A percentile compares a stretch with the other conserved stretches of the same genome.
These are phyloP conservation scores for Datisca glomerata DNA, from an alignment of 306 rosid species.

Conservation along the genomic window DNA sequence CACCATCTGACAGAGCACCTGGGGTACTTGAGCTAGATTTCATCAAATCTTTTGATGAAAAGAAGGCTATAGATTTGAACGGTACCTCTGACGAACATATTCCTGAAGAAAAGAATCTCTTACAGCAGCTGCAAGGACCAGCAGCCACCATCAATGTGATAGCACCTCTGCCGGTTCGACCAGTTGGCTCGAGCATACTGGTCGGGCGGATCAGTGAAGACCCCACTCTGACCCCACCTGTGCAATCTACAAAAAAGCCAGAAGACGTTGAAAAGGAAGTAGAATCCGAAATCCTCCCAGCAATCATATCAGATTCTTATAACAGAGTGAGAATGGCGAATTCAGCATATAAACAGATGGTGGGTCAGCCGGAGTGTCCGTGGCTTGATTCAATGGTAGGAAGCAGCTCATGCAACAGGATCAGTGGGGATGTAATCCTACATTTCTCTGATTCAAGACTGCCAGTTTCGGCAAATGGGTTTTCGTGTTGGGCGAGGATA, in stretches of 20 bases:
- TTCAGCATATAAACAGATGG: conserved; percentile 78
- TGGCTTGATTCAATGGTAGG: conserved; percentile 69
- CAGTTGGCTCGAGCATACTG: conserved; percentile 54
- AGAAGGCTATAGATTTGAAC: conserved; percentile 34
- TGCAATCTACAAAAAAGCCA: conserved; percentile 18
- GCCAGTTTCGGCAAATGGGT: conserved; percentile 51
- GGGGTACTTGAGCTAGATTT: conserved; percentile 18
- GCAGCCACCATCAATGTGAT: not conserved
- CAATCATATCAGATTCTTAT: conserved; percentile 66
- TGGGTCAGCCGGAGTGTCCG: conserved; percentile 77
- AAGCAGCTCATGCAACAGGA: conserved; percentile 41
- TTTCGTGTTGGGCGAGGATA: conserved; percentile 87
- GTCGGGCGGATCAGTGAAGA: conserved; percentile 51
- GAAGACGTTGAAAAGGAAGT: conserved; percentile 56
- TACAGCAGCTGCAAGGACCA: conserved; percentile 42
- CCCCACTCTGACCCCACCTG: not conserved
- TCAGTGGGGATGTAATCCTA: conserved; percentile 66
- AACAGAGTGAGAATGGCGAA: conserved; percentile 69
- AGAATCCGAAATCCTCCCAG: conserved; percentile 60
- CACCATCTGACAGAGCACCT: conserved; percentile 7
- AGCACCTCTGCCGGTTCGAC: conserved; percentile 70
- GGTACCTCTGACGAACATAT: conserved; percentile 16
- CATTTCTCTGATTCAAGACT: conserved; percentile 30
- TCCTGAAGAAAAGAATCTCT: conserved; percentile 61
- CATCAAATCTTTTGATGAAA: conserved; percentile 11